Evolutionary conservation across 352 stramenopile genomes (phyloP).

Genomic region (Phytophthora ramorum): DNA sequence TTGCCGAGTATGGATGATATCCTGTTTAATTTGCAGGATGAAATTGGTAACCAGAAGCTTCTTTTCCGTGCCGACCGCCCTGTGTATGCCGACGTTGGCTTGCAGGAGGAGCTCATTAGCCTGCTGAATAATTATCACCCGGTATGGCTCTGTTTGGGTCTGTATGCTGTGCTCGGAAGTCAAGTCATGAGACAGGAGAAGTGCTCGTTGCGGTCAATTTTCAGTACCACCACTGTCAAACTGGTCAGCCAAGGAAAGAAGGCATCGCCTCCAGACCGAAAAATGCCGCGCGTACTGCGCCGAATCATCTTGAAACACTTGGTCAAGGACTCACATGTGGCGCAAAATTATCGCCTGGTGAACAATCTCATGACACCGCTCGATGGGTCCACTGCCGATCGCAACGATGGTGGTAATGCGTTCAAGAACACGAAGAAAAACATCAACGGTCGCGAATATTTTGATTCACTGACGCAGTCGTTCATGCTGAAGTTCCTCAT

Average conservation of each 20-base stretch:
- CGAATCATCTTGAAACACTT: constrained; percentile 75
- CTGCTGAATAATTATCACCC: constrained; percentile 93
- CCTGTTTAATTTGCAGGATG: constrained; percentile 69
- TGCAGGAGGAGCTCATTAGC: constrained; percentile 85
- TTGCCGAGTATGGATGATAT: constrained; percentile 58
- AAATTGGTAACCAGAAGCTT: constrained; percentile 80
- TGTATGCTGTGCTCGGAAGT: constrained; percentile 88
- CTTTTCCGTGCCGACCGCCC: constrained; percentile 86
- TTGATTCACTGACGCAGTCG: constrained; percentile 85
- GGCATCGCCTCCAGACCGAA: constrained; percentile 20
- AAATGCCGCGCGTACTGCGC: constrained; percentile 63
- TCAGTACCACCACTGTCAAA: constrained; percentile 36
- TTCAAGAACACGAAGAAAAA: constrained; percentile 72
- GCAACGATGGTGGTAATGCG: constrained; percentile 45
- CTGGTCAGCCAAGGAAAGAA: constrained; percentile 26
- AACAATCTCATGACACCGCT: constrained; percentile 75
- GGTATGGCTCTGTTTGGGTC: constrained; percentile 90
- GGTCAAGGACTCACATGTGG: constrained; percentile 68
- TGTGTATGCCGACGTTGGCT: constrained; percentile 90
- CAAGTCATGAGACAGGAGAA: constrained; percentile 64
- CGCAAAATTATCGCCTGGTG: constrained; percentile 68
- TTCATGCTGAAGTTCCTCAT: constrained; percentile 94
- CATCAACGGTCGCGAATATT: constrained; percentile 80
- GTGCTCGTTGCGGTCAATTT: constrained; percentile 62
- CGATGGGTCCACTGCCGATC: constrained; percentile 55